These are phyloP conservation scores for Cordyceps tenuipes DNA, from an alignment of 2,329 filamentous ascomycete species.

Conservation along the genomic window DNA sequence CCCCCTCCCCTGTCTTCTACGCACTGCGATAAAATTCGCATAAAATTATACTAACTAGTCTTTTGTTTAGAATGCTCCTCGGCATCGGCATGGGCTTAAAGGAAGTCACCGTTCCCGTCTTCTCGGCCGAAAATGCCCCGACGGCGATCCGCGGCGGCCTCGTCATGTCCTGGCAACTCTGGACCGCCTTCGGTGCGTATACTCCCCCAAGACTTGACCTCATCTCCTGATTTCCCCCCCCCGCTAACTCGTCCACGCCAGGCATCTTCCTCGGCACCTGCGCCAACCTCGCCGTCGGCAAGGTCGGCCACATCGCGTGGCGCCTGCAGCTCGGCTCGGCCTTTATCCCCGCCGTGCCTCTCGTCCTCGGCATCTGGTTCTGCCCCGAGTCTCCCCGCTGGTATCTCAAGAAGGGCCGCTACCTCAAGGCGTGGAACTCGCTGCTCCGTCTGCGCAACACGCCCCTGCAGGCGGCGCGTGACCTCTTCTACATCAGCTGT, in stretches of 20 bases:
- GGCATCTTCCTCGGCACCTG: conserved; percentile 59
- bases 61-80: conserved; percentile 43
- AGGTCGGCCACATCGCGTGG: conserved; percentile 50
- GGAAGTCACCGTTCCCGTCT: conserved; percentile 64
- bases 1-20: background rate
- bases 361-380: conserved; percentile 45
- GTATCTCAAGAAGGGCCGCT: conserved; percentile 58
- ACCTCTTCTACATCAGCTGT: conserved; percentile 58
- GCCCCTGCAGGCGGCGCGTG: conserved; percentile 49
- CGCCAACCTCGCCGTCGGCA: conserved; percentile 56
- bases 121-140: conserved; percentile 65
- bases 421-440: conserved; percentile 50
- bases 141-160: conserved; percentile 63
- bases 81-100: conserved; percentile 74
- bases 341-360: conserved; percentile 43
- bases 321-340: conserved; percentile 56
- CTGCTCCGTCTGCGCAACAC: conserved; percentile 44
- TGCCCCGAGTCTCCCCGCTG: conserved; percentile 60
- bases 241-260: fast-evolving
- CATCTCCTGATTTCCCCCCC: no score
- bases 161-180: conserved; percentile 72
- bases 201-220: no score
- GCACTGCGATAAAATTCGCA: no score
- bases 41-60: conserved; percentile 36
- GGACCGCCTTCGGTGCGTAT: conserved; percentile 41